Evolutionary conservation across 306 rosid genomes (phyloP).

Genomic region (Neltuma alba): DNA sequence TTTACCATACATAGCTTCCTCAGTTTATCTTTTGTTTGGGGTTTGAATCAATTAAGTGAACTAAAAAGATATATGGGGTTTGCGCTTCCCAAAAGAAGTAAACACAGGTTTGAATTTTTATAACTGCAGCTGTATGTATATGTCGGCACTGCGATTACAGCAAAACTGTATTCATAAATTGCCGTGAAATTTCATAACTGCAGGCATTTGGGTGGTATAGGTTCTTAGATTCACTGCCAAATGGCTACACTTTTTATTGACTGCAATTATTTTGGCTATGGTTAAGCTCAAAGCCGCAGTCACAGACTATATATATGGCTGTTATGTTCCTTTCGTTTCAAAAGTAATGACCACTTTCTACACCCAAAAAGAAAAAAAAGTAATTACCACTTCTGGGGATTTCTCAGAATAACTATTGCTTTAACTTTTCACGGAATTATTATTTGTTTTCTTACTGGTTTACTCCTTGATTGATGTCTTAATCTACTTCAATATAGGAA

Average conservation of each 20-base stretch:
- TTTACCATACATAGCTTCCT: background rate
- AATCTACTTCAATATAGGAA: background rate
- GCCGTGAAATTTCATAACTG: background rate
- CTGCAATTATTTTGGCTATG: background rate
- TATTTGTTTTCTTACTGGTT: background rate
- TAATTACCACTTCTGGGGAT: background rate
- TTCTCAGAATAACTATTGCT: background rate
- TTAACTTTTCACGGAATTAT: background rate
- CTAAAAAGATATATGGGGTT: background rate
- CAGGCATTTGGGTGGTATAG: background rate
- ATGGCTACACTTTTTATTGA: background rate
- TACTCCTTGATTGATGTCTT: background rate
- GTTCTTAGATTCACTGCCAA: background rate
- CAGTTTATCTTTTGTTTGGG: background rate
- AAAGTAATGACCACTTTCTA: background rate
- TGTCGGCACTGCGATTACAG: background rate
- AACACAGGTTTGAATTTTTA: background rate
- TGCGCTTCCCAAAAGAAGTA: background rate
- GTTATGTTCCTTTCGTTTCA: background rate
- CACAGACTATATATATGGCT: background rate
- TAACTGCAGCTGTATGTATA: background rate
- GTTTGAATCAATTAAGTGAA: background rate
- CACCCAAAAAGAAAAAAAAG: background rate
- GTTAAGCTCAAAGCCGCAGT: background rate
- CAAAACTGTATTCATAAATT: background rate